These are phyloP conservation scores for Zelonia costaricensis DNA, from an alignment of 208 protist genomes.

Conservation along the genomic window DNA sequence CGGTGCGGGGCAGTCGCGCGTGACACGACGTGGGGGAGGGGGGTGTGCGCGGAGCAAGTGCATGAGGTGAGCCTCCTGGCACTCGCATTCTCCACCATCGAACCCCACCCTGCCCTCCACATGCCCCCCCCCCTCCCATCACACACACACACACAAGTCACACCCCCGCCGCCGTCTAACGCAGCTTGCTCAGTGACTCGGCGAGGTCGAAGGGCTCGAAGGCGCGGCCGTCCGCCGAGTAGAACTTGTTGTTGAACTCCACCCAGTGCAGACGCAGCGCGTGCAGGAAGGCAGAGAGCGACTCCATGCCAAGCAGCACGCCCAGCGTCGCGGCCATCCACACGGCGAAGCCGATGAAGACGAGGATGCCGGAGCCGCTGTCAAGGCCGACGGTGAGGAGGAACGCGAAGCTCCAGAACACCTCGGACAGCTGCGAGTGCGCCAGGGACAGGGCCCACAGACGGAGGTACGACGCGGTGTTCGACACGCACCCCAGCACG, in stretches of 20 bases:
- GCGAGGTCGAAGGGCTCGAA: constrained; percentile 93
- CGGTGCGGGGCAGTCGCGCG: too few relatives aligned
- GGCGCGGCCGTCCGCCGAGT: constrained; percentile 90
- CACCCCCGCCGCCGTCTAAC: too few relatives aligned
- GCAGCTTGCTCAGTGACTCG: constrained; percentile 52
- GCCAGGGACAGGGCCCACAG: constrained; percentile 99
- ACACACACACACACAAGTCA: too few relatives aligned
- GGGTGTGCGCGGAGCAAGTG: too few relatives aligned
- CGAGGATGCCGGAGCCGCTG: constrained; percentile 52
- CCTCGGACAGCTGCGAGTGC: constrained; percentile 97
- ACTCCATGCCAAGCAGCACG: constrained; percentile 99
- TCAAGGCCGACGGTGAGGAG: constrained; percentile 53
- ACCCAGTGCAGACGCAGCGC: constrained; percentile 98
- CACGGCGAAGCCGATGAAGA: constrained; percentile 86
- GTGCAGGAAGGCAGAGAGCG: constrained; percentile 99
- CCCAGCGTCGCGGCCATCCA: constrained; percentile 95
- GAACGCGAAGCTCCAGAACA: constrained; percentile 87
- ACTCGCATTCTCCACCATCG: too few relatives aligned
- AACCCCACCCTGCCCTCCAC: too few relatives aligned
- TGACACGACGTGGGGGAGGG: too few relatives aligned
- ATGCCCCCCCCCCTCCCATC: too few relatives aligned
- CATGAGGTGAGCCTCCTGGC: too few relatives aligned
- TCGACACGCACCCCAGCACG: constrained; percentile 98
- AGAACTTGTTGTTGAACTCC: constrained; percentile 99
- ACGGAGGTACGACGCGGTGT: constrained; percentile 99